Conservation (phyloP, 352 stramenopile genomes). For the Pythium dissotocum region DNA sequence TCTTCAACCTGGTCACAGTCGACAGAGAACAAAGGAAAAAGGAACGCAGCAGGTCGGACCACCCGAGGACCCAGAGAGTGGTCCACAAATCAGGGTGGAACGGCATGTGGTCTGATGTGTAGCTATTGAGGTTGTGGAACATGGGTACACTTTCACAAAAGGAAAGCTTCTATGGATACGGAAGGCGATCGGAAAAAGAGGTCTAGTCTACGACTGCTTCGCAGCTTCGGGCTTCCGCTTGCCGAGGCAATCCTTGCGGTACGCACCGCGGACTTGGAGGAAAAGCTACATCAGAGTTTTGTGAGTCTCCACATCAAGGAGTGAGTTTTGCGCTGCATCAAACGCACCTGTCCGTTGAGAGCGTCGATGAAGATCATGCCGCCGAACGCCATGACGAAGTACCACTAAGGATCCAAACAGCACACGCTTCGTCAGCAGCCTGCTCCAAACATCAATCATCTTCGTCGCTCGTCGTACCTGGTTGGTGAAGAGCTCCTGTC, state of each 20-base stretch:
- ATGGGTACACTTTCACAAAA: slow-evolving; percentile 13
- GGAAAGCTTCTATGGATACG: neutral
- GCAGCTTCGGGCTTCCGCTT: slow-evolving; percentile 9
- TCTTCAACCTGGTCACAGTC: slow-evolving; percentile 22
- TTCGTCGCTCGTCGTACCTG: slow-evolving; percentile 30
- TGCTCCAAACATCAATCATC: neutral
- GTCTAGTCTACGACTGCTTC: slow-evolving; percentile 13
- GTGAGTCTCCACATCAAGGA: neutral
- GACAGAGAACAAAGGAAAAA: neutral
- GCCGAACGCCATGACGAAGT: slow-evolving; percentile 74
- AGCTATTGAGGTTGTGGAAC: neutral
- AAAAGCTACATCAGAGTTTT: slow-evolving; percentile 44
- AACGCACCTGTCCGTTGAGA: slow-evolving; percentile 56
- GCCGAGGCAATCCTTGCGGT: slow-evolving; percentile 39
- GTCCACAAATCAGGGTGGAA: neutral
- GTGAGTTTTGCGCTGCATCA: neutral
- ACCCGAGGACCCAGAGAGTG: neutral
- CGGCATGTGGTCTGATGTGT: neutral
- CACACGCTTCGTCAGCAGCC: neutral
- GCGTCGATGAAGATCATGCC: slow-evolving; percentile 79
- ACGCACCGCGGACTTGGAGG: slow-evolving; percentile 50
- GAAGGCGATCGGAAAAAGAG: neutral
- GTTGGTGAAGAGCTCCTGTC: slow-evolving; percentile 39
- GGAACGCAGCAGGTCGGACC: slow-evolving; percentile 12
- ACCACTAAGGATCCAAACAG: slow-evolving; percentile 29